These are phyloP conservation scores for Candida pini DNA, from an alignment of 805 yeast species.

Conservation along the genomic window DNA sequence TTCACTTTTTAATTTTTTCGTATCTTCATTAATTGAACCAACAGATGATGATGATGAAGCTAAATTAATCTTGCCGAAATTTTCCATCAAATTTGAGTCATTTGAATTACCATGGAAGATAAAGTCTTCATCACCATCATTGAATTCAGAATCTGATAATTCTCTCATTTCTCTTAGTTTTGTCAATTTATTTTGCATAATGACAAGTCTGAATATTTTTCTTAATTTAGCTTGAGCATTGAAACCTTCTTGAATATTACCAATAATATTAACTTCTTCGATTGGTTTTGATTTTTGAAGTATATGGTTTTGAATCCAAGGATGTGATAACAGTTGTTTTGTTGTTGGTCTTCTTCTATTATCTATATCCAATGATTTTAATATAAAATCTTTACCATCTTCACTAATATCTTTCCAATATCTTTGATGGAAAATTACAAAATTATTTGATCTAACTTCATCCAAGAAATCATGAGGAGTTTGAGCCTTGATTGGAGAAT, in stretches of 20 bases:
- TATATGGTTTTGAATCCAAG: constrained; percentile 67
- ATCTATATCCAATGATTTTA: constrained; percentile 61
- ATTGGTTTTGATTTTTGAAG: constrained; percentile 17
- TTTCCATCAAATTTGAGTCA: constrained; percentile 37
- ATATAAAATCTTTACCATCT: constrained; percentile 76
- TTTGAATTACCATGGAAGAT: constrained; percentile 29
- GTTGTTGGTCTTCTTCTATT: constrained; percentile 70
- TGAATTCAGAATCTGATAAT: constrained; percentile 39
- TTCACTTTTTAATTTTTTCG: constrained; percentile 17
- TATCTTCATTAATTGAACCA: background rate
- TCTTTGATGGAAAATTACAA: constrained; percentile 79
- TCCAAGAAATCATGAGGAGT: constrained; percentile 71
- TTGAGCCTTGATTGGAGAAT: constrained; percentile 87
- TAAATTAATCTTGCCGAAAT: constrained; percentile 15
- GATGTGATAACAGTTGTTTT: constrained; percentile 54
- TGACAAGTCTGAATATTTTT: constrained; percentile 80
- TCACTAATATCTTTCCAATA: constrained; percentile 81
- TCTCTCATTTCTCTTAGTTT: constrained; percentile 60
- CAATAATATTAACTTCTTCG: constrained; percentile 60
- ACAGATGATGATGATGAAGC: constrained; percentile 1
- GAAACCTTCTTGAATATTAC: constrained; percentile 73
- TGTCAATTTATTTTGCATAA: constrained; percentile 71
- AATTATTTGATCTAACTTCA: constrained; percentile 68
- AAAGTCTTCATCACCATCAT: constrained; percentile 29
- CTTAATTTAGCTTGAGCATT: constrained; percentile 79